phyloP scores from a whole-genome alignment of 179 eudicot species.

The Actinidia chinensis region DNA sequence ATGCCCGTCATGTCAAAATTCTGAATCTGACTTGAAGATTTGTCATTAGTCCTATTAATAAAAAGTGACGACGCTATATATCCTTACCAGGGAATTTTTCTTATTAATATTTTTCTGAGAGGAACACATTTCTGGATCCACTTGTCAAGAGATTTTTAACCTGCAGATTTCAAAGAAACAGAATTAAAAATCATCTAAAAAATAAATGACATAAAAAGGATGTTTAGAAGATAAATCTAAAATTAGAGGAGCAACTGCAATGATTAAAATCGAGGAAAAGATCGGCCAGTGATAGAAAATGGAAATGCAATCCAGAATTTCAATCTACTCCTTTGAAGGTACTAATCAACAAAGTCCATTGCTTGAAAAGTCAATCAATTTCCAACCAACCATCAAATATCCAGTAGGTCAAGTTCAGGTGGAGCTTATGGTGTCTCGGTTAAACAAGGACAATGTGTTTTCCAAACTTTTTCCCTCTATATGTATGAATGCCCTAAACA shows the following conservation, averaged over 20 bases:
- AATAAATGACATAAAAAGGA: not conserved
- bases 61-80: not conserved
- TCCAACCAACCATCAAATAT: not conserved
- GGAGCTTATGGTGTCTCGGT: not conserved
- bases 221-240: conserved; percentile 2
- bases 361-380: not conserved
- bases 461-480: not conserved
- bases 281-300: not conserved
- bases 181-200: not conserved
- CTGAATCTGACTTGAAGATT: not conserved
- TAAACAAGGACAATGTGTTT: not conserved
- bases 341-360: not conserved
- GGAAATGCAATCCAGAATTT: not conserved
- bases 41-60: too few relatives aligned
- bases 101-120: conserved; percentile 66
- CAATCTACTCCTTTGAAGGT: not conserved
- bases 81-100: conserved; percentile 83
- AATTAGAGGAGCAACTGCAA: not conserved
- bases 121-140: conserved; percentile 78
- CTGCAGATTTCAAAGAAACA: conserved; percentile 35
- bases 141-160: conserved; percentile 77
- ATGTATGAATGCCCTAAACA: not conserved
- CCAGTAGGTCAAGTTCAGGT: not conserved
- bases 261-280: not conserved
- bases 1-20: not conserved